Evolutionary conservation across 306 rosid species (phyloP).

Genomic region (Begonia masoniana): DNA sequence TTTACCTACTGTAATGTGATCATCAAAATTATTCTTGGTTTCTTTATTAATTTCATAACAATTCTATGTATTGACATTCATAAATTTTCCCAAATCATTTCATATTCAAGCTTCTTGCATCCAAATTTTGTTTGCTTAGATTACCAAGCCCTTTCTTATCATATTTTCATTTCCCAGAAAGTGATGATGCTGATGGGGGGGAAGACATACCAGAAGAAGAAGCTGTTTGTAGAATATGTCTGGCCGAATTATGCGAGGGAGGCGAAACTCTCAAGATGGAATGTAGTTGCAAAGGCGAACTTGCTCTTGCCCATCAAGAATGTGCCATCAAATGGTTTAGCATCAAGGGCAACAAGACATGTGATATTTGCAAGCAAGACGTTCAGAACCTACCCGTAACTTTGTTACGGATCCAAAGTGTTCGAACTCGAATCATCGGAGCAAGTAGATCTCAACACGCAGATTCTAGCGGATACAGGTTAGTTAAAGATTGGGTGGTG

Average conservation of each 20-base stretch:
- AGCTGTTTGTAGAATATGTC: constrained; percentile 92
- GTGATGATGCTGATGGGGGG: constrained; percentile 32
- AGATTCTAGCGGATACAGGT: constrained; percentile 43
- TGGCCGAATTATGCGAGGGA: constrained; percentile 66
- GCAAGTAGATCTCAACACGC: constrained; percentile 22
- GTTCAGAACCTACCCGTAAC: constrained; percentile 75
- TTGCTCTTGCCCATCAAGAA: constrained; percentile 88
- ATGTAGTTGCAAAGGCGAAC: constrained; percentile 95
- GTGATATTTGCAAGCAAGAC: constrained; percentile 82
- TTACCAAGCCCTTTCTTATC: background rate
- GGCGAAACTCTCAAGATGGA: constrained; percentile 79
- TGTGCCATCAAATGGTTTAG: constrained; percentile 96
- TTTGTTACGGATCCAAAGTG: constrained; percentile 45
- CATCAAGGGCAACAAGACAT: constrained; percentile 80
- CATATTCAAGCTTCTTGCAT: too few species aligned
- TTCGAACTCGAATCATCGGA: constrained; percentile 25
- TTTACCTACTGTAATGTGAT: background rate
- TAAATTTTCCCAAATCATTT: too few species aligned
- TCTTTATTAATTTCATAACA: background rate
- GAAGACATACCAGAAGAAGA: constrained; percentile 95
- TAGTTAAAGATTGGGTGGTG: constrained; percentile 12
- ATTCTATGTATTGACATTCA: background rate
- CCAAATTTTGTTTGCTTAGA: background rate
- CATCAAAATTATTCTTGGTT: background rate
- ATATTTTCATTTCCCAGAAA: constrained; percentile 18